phyloP scores from a whole-genome alignment of 345 rosid genomes.

The Kandelia obovata region DNA sequence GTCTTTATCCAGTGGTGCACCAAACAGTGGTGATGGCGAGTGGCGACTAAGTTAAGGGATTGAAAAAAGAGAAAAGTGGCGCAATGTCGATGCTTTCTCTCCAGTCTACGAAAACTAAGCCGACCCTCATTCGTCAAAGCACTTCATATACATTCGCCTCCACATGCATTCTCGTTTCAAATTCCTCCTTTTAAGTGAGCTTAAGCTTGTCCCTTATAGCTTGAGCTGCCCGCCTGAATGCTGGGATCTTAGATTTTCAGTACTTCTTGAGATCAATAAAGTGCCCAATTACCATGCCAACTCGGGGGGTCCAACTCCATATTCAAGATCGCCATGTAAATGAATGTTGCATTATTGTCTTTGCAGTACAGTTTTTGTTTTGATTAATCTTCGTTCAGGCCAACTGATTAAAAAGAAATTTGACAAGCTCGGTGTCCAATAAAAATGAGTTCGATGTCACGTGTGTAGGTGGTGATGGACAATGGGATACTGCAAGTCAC shows the following conservation, averaged over 20 bases:
- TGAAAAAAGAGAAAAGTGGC: neutral
- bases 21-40: conserved; percentile 26
- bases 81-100: conserved; percentile 31
- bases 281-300: conserved; percentile 14
- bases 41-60: conserved; percentile 58
- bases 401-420: too few relatives aligned
- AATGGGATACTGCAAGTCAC: conserved; percentile 72
- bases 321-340: conserved; percentile 27
- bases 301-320: conserved; percentile 18
- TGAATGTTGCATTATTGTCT: neutral
- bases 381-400: too few relatives aligned
- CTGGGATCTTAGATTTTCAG: too few relatives aligned
- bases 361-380: too few relatives aligned
- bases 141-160: neutral
- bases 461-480: conserved; percentile 69
- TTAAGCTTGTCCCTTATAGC: neutral
- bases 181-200: neutral
- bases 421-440: neutral
- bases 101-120: conserved; percentile 32
- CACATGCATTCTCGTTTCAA: neutral
- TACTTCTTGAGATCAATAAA: too few relatives aligned
- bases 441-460: neutral
- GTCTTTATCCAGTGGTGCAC: conserved; percentile 23
- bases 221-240: too few relatives aligned
- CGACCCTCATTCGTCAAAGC: conserved; percentile 1